phyloP scores from a whole-genome alignment of 495 filamentous ascomycete species.

The Penicillium lividum region DNA sequence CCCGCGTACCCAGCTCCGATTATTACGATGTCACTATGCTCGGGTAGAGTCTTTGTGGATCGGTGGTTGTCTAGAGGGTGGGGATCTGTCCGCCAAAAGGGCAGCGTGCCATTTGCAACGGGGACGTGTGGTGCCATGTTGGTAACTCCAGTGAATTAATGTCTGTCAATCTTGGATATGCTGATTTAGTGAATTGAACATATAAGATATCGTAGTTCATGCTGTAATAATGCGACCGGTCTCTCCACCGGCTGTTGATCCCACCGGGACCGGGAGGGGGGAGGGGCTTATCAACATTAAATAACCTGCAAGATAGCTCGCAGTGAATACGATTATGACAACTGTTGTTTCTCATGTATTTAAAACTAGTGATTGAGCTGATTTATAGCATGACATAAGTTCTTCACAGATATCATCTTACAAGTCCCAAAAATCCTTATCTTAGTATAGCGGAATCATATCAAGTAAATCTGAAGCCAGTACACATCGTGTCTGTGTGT shows the following conservation, averaged over 20 bases:
- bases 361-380: not conserved
- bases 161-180: not conserved
- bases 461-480: too few relatives aligned
- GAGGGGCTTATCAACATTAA: not conserved
- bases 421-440: not conserved
- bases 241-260: constrained; percentile 8
- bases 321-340: not conserved
- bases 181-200: constrained; percentile 4
- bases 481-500: too few relatives aligned
- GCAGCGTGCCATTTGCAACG: constrained; percentile 55
- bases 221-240: not conserved
- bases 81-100: constrained; percentile 73
- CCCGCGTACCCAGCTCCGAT: constrained; percentile 76
- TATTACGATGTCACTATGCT: constrained; percentile 64
- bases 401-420: not conserved
- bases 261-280: constrained; percentile 9
- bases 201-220: too few relatives aligned
- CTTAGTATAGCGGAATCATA: too few relatives aligned
- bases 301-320: not conserved
- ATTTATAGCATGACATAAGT: not conserved
- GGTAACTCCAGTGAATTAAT: not conserved
- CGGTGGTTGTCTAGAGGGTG: constrained; percentile 55
- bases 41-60: constrained; percentile 64
- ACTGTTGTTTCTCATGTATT: not conserved
- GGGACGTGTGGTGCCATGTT: constrained; percentile 26